phyloP scores from a whole-genome alignment of 805 yeast species.

The Tetrapisispora fleetii region DNA sequence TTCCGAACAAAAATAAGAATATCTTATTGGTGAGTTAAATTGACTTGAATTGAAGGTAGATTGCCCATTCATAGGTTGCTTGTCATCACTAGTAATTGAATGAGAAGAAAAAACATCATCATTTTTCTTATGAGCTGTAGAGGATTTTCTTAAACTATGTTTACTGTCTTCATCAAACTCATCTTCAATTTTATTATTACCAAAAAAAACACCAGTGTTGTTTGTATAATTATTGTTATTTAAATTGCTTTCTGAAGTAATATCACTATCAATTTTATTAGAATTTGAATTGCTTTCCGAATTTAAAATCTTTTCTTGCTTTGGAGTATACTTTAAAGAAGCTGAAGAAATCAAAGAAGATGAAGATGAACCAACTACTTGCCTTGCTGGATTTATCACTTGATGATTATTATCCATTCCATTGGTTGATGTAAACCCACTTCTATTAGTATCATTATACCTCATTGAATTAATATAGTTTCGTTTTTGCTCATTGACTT shows the following conservation, averaged over 20 bases:
- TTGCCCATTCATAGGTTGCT: neutral
- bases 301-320: slow-evolving; percentile 3
- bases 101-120: neutral
- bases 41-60: slow-evolving; percentile 1
- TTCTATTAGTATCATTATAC: neutral
- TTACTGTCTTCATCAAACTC: slow-evolving; percentile 5
- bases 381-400: neutral
- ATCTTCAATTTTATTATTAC: slow-evolving; percentile 32
- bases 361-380: slow-evolving; percentile 17
- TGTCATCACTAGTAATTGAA: neutral
- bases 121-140: neutral
- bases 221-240: neutral
- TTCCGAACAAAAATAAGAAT: slow-evolving; percentile 72
- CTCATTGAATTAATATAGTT: slow-evolving; percentile 13
- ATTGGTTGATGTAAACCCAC: neutral
- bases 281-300: neutral
- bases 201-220: slow-evolving; percentile 32
- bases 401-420: neutral
- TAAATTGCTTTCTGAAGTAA: neutral
- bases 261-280: slow-evolving; percentile 1
- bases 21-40: slow-evolving; percentile 55
- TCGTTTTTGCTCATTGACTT: slow-evolving; percentile 42
- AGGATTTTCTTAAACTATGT: slow-evolving; percentile 1
- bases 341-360: slow-evolving; percentile 40
- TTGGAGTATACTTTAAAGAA: slow-evolving; percentile 56